Base-by-base conservation (phyloP, 148 eudicot species). In the Chenopodium quinoa region DNA sequence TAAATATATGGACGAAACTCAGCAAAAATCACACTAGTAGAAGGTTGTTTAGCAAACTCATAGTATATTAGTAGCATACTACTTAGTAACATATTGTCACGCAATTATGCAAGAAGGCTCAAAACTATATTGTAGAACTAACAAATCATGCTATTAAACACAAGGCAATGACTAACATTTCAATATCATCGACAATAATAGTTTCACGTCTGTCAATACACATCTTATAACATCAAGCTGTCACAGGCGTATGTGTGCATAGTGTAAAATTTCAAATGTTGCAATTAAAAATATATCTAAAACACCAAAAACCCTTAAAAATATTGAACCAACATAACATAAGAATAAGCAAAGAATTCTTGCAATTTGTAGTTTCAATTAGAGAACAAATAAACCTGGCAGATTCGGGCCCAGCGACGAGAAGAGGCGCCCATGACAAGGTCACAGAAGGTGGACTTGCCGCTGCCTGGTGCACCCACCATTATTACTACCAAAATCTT, bases 361-460 rank as follows among this genome's bases (percentile, higher is more conserved):
- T 32, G 48, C 46, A 31, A 29, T n/a, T 68, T 68, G 5, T 22
- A 23, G 10, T 2, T 27, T 66, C 6, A 68, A 68, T 65, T 65
- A 0, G 27, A 65, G 20, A 31, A 74, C 5, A 48, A 74, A 6
- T 1, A 27, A 69, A 95, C 99, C 98, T 96, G 99, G 75, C 99
- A 96, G 76, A 96, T 87, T 75, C 99, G 99, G 72, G 76, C 83
- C 99, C 99, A 96, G 6, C 92, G 82, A 46, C 97, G 93, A 78
- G 89, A 77, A 4, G 98, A 89, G 52, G 83, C 80, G 11, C 72
- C 66, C 87, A 88, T 86, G 73, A 96, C 93, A 40, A 75, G 78
- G 22, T 93, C 92, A 29, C 97, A 96, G 84, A 93, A 96, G 66
- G 99, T 93, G 65, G 99, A 96, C 87, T 96, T 96, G 75, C 99